These are phyloP conservation scores for Pulveroboletus sp. DNA, from an alignment of 768 basidiomycete genomes.

Conservation along the genomic window DNA sequence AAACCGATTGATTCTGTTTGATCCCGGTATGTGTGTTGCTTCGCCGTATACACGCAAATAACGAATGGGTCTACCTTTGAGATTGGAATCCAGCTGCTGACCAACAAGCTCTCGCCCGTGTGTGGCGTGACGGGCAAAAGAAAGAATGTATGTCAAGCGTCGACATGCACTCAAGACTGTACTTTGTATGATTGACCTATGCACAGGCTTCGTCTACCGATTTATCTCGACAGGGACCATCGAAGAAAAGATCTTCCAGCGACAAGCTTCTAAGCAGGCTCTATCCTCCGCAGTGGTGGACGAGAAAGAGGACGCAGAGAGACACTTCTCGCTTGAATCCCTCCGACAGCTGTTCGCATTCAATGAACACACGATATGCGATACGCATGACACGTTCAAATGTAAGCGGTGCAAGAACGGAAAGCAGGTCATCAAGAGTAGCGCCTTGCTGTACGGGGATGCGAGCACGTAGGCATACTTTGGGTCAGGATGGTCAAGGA, in stretches of 20 bases:
- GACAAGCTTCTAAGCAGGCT: conserved; percentile 94
- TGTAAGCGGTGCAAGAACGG: conserved; percentile 88
- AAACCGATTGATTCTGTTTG: conserved; percentile 91
- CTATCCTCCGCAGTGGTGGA: conserved; percentile 98
- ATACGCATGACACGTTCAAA: conserved; percentile 98
- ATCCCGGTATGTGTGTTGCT: conserved; percentile 61
- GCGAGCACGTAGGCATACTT: conserved; percentile 80
- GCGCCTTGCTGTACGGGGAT: conserved; percentile 90
- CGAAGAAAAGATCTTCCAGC: conserved; percentile 98
- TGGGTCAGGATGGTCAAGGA: neutral
- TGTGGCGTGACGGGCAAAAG: conserved; percentile 99
- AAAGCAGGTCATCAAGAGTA: conserved; percentile 75
- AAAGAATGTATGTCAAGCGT: conserved; percentile 77
- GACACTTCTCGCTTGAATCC: conserved; percentile 88
- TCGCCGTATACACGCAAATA: neutral
- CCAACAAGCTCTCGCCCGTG: conserved; percentile 95
- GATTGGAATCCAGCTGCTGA: conserved; percentile 99
- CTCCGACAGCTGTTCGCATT: conserved; percentile 89
- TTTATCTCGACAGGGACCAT: conserved; percentile 97
- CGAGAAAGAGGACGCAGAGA: conserved; percentile 91
- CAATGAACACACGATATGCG: conserved; percentile 80
- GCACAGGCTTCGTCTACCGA: conserved; percentile 90
- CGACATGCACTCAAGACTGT: neutral
- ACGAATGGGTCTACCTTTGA: conserved; percentile 25
- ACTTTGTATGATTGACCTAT: neutral